Evolutionary conservation across 441 rosid species (phyloP).

Genomic region (Raphanus hybrid): DNA sequence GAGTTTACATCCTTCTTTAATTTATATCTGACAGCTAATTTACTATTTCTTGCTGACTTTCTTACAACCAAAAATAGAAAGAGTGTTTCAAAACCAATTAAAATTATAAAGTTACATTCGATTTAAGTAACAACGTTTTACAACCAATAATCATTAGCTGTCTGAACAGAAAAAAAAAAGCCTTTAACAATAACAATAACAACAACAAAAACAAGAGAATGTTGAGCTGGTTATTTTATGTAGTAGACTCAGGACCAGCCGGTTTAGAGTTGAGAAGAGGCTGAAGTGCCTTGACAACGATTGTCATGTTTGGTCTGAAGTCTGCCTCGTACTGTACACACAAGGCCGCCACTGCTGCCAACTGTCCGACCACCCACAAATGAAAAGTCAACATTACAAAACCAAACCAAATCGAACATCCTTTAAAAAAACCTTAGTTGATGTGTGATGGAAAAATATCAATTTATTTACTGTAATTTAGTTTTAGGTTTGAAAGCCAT

Average conservation of each 20-base stretch:
- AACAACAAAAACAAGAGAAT: slow-evolving; percentile 17
- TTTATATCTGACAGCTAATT: background rate
- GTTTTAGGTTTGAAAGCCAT: too few relatives aligned
- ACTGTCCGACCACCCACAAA: slow-evolving; percentile 47
- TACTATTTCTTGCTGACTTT: background rate
- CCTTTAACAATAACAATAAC: slow-evolving; percentile 18
- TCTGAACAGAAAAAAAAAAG: background rate
- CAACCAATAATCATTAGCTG: background rate
- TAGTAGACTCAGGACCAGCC: slow-evolving; percentile 59
- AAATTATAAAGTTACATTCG: background rate
- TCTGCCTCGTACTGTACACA: slow-evolving; percentile 98
- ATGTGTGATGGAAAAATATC: too few relatives aligned
- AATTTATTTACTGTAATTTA: too few relatives aligned
- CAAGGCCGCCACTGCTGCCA: slow-evolving; percentile 96
- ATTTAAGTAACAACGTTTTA: slow-evolving; percentile 16
- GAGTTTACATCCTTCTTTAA: background rate
- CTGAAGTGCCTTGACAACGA: slow-evolving; percentile 93
- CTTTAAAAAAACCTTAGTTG: too few relatives aligned
- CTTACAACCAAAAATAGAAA: too few relatives aligned
- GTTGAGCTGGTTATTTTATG: slow-evolving; percentile 40
- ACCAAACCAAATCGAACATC: background rate
- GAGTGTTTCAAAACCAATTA: background rate
- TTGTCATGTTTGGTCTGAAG: slow-evolving; percentile 96
- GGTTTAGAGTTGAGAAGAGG: slow-evolving; percentile 94
- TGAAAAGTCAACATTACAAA: slow-evolving; percentile 19